Conservation (phyloP, 2,329 filamentous ascomycete genomes). For the Colletotrichum limetticola region DNA sequence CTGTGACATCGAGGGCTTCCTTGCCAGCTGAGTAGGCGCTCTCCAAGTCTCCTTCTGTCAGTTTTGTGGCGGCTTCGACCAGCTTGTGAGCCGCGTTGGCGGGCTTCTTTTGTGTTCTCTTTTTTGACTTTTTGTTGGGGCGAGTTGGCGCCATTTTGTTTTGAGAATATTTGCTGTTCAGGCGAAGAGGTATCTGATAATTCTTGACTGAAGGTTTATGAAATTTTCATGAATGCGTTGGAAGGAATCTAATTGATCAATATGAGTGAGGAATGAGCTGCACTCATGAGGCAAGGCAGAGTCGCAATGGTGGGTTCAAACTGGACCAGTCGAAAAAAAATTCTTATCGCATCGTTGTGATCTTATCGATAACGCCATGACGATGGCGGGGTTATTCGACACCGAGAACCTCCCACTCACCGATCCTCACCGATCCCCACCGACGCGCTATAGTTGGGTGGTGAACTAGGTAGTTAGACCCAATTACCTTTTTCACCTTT, state of each 20-base stretch:
- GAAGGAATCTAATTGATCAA: not conserved
- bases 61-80: conserved; percentile 53
- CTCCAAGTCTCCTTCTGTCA: conserved; percentile 54
- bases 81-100: conserved; percentile 43
- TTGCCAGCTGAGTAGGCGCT: conserved; percentile 53
- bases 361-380: conserved; percentile 32
- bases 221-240: not conserved
- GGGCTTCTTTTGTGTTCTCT: conserved; percentile 42
- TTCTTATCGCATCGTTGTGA: conserved; percentile 26
- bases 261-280: conserved; percentile 9
- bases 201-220: not conserved
- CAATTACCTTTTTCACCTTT: not conserved
- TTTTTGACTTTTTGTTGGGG: conserved; percentile 50
- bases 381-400: conserved; percentile 9
- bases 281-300: not conserved
- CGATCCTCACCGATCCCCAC: not conserved
- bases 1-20: conserved; percentile 55
- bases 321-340: conserved; percentile 20
- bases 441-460: not conserved
- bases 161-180: not conserved
- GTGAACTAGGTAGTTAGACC: not conserved
- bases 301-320: conserved; percentile 12
- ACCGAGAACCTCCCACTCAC: not conserved
- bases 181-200: not conserved
- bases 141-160: conserved; percentile 53